phyloP scores from a whole-genome alignment of 441 rosid genomes.

The Biscutella laevigata region DNA sequence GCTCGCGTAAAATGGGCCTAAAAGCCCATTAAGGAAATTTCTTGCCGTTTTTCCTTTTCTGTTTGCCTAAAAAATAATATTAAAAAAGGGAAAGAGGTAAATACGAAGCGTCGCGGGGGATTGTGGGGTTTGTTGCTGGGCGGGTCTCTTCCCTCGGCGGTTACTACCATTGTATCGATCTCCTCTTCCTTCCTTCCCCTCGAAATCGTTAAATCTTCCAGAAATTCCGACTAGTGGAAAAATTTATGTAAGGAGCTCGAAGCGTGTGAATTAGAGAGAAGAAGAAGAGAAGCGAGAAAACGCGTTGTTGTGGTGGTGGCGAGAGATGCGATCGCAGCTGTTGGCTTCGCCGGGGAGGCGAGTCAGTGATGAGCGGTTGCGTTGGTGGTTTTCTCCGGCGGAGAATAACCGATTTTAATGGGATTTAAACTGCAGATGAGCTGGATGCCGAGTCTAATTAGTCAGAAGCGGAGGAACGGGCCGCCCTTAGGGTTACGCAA shows the following conservation, averaged over 20 bases:
- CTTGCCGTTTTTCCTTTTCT: neutral
- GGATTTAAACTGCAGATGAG: conserved; percentile 78
- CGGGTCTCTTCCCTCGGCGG: conserved; percentile 33
- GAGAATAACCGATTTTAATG: conserved; percentile 34
- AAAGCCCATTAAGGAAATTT: conserved; percentile 20
- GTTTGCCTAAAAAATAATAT: too few species aligned
- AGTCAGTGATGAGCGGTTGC: conserved; percentile 25
- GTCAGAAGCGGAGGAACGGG: conserved; percentile 60
- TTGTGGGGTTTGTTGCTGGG: conserved; percentile 30
- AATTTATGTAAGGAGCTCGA: neutral
- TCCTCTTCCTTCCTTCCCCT: conserved; percentile 17
- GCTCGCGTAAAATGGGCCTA: conserved; percentile 13
- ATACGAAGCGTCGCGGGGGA: conserved; percentile 6
- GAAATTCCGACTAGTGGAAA: neutral
- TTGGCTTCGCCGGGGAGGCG: conserved; percentile 22
- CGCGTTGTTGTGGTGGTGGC: neutral
- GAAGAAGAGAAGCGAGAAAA: neutral
- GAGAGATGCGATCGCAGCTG: conserved; percentile 32
- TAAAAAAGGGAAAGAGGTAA: neutral
- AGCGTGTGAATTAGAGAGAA: conserved; percentile 3
- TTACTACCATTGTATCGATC: conserved; percentile 28
- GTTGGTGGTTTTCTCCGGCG: conserved; percentile 21
- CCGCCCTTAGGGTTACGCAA: conserved; percentile 85
- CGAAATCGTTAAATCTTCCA: conserved; percentile 1
- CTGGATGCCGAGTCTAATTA: conserved; percentile 85